phyloP scores from a whole-genome alignment of 1,284 basidiomycete genomes.

The Boletellus deceptivus region DNA sequence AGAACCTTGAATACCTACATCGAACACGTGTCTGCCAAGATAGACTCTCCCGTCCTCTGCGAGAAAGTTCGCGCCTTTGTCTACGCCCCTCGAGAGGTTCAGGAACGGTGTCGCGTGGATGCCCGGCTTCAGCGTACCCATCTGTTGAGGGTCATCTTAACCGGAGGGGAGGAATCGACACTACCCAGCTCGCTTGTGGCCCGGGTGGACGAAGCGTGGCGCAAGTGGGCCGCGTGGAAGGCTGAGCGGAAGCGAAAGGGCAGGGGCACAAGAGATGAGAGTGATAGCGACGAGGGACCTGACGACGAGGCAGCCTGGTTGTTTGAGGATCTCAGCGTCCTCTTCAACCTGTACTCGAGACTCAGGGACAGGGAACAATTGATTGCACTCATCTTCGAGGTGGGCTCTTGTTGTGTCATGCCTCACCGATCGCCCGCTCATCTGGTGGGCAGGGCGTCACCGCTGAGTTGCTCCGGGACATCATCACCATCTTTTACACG shows the following conservation, averaged over 20 bases:
- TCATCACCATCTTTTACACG: slow-evolving; percentile 98
- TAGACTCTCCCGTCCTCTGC: slow-evolving; percentile 85
- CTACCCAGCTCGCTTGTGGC: slow-evolving; percentile 77
- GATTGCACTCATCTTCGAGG: slow-evolving; percentile 94
- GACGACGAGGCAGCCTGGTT: slow-evolving; percentile 93
- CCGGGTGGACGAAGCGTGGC: slow-evolving; percentile 71
- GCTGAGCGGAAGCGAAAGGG: slow-evolving; percentile 57
- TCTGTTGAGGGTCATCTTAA: slow-evolving; percentile 79
- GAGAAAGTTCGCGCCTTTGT: slow-evolving; percentile 88
- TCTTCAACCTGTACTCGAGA: slow-evolving; percentile 75
- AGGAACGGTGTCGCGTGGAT: slow-evolving; percentile 77
- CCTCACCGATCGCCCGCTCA: slow-evolving; percentile 4
- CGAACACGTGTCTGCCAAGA: slow-evolving; percentile 80
- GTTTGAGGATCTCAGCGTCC: slow-evolving; percentile 83
- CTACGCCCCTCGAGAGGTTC: slow-evolving; percentile 84
- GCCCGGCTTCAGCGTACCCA: slow-evolving; percentile 64
- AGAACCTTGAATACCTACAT: slow-evolving; percentile 84
- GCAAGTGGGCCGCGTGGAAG: slow-evolving; percentile 75
- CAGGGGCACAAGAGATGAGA: slow-evolving; percentile 49
- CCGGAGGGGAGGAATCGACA: slow-evolving; percentile 75
- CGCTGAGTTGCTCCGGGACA: slow-evolving; percentile 94
- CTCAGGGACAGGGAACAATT: slow-evolving; percentile 91
- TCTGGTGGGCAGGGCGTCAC: slow-evolving; percentile 73
- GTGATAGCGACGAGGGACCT: slow-evolving; percentile 92
- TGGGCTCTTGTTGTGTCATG: slow-evolving; percentile 29